These are phyloP conservation scores for Aphanomyces astaci DNA, from an alignment of 352 stramenopile species.

Conservation along the genomic window DNA sequence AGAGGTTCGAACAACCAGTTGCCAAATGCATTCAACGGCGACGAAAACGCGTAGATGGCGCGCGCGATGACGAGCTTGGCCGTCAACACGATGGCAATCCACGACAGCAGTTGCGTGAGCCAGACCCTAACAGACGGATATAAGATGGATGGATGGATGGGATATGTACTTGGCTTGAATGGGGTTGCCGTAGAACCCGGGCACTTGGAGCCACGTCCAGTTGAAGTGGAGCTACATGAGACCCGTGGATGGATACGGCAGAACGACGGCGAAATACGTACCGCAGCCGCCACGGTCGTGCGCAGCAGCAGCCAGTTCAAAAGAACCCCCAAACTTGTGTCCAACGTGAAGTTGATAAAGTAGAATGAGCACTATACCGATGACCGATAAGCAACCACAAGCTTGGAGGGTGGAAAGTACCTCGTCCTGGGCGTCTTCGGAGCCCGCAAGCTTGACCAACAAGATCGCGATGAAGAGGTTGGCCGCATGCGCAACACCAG, in stretches of 20 bases:
- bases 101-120: constrained; percentile 63
- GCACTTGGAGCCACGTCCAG: constrained; percentile 57
- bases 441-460: constrained; percentile 55
- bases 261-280: constrained; percentile 4
- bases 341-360: constrained; percentile 25
- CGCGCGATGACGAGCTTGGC: constrained; percentile 75
- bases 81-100: constrained; percentile 70
- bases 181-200: constrained; percentile 71
- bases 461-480: constrained; percentile 84
- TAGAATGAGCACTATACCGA: constrained; percentile 15
- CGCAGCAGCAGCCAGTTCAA: constrained; percentile 22
- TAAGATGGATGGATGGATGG: neutral
- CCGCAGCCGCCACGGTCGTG: constrained; percentile 7
- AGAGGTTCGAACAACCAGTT: constrained; percentile 67
- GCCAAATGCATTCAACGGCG: constrained; percentile 49
- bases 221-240: constrained; percentile 27
- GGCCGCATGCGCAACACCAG: constrained; percentile 72
- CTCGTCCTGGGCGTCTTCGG: constrained; percentile 44
- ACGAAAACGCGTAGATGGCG: constrained; percentile 61
- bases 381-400: neutral
- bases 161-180: constrained; percentile 33
- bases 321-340: constrained; percentile 22
- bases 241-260: neutral
- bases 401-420: constrained; percentile 24
- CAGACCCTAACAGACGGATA: constrained; percentile 35